Evolutionary conservation across 805 yeast species (phyloP).

Genomic region (Dipodascus geniculatus): DNA sequence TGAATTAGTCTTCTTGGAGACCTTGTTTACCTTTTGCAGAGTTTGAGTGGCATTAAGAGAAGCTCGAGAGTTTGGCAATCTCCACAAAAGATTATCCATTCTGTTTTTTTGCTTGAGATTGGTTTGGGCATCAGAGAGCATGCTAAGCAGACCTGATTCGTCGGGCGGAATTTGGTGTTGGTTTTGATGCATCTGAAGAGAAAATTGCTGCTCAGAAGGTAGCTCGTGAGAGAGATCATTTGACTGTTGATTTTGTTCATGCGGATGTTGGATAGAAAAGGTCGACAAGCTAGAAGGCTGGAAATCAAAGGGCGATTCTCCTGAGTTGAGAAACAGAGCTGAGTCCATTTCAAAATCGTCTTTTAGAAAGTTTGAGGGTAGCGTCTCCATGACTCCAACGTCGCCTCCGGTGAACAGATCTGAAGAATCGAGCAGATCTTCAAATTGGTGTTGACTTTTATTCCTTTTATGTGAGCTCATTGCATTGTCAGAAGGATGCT

Average conservation of each 20-base stretch:
- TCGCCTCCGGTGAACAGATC: neutral
- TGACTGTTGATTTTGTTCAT: neutral
- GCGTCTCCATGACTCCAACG: neutral
- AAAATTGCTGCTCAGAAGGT: neutral
- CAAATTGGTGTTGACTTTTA: neutral
- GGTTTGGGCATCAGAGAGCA: conserved; percentile 17
- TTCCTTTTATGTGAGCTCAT: neutral
- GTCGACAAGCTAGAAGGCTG: neutral
- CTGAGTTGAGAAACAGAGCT: neutral
- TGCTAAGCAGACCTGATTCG: neutral
- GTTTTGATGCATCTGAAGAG: neutral
- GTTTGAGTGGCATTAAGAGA: neutral
- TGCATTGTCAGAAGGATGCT: neutral
- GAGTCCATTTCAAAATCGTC: neutral
- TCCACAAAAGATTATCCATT: conserved; percentile 11
- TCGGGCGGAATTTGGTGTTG: neutral
- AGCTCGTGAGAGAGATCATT: neutral
- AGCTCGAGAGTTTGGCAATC: conserved; percentile 7
- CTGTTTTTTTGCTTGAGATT: conserved; percentile 11
- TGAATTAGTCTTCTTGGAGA: neutral
- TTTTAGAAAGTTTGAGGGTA: neutral
- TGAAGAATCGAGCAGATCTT: neutral
- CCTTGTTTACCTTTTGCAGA: conserved; percentile 2
- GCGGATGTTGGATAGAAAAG: neutral
- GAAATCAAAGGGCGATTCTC: neutral